Evolutionary conservation across 2,329 filamentous ascomycete genomes (phyloP).

Genomic region (Escovopsis sp.): DNA sequence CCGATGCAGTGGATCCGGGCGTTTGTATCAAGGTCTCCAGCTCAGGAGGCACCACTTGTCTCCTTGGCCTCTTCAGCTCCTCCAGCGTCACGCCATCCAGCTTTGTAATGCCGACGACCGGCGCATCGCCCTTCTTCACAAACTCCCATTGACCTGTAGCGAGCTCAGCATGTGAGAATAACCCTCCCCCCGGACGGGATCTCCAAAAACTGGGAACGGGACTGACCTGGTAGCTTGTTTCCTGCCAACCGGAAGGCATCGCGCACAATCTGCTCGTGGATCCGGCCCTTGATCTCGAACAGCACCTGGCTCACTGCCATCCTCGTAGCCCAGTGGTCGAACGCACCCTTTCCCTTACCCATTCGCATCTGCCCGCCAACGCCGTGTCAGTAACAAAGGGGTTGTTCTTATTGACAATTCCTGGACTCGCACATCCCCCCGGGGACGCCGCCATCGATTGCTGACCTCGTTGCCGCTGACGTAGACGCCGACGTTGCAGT

Average conservation of each 20-base stretch:
- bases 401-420: neutral
- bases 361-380: constrained; percentile 55
- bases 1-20: constrained; percentile 17
- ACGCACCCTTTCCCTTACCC: constrained; percentile 97
- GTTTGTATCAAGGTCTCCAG: constrained; percentile 14
- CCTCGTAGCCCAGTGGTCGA: constrained; percentile 90
- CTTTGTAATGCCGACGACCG: constrained; percentile 87
- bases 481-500: constrained; percentile 89
- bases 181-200: too few species aligned
- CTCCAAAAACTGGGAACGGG: too few species aligned
- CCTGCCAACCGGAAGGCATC: constrained; percentile 91
- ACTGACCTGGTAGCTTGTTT: constrained; percentile 81
- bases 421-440: neutral
- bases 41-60: constrained; percentile 38
- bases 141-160: constrained; percentile 69
- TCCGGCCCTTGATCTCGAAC: constrained; percentile 78
- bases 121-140: constrained; percentile 78
- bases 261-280: constrained; percentile 87
- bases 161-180: constrained; percentile 9
- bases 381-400: neutral
- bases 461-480: constrained; percentile 80
- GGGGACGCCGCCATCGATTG: constrained; percentile 1
- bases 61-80: constrained; percentile 66
- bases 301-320: constrained; percentile 83
- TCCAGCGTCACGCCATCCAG: constrained; percentile 72